Evolutionary conservation across 2,329 filamentous ascomycete genomes (phyloP).

Genomic region (Dendrostoma leiphaemia): DNA sequence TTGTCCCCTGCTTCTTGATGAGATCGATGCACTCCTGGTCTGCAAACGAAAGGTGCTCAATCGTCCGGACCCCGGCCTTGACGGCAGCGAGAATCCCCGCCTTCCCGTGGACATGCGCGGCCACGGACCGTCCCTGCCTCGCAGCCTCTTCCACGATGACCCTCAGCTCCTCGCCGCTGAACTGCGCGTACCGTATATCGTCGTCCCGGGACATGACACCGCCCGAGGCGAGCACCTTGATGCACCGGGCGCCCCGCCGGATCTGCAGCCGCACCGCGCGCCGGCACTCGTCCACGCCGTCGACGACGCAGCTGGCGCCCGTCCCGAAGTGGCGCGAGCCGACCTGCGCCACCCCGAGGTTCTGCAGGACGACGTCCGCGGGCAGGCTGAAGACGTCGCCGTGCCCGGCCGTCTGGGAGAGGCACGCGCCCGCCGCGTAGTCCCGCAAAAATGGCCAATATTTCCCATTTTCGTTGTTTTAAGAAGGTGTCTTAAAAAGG

Average conservation of each 20-base stretch:
- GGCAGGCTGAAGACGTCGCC: conserved; percentile 35
- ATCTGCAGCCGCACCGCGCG: conserved; percentile 38
- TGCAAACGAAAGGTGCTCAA: conserved; percentile 40
- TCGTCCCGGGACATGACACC: conserved; percentile 39
- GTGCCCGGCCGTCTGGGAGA: conserved; percentile 34
- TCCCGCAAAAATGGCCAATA: too few species aligned
- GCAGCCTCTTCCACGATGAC: conserved; percentile 36
- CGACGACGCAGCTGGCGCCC: conserved; percentile 28
- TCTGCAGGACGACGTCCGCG: conserved; percentile 32
- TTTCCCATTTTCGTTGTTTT: too few species aligned
- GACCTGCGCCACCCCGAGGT: conserved; percentile 30
- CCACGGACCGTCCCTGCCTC: conserved; percentile 34
- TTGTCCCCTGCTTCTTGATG: conserved; percentile 34
- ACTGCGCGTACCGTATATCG: conserved; percentile 36
- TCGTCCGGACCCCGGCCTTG: conserved; percentile 34
- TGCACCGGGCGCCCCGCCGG: conserved; percentile 36
- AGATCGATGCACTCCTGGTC: conserved; percentile 39
- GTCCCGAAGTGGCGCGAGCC: conserved; percentile 30
- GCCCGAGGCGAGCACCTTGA: conserved; percentile 40
- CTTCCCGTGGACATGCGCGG: conserved; percentile 40
- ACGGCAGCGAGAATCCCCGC: conserved; percentile 38
- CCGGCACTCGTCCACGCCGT: conserved; percentile 40
- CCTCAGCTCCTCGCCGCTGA: conserved; percentile 36
- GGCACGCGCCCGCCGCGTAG: conserved; percentile 29
- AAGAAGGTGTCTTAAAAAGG: too few species aligned